Conservation (phyloP, 1,284 basidiomycete genomes). For the Xerocomus amazonicus region DNA sequence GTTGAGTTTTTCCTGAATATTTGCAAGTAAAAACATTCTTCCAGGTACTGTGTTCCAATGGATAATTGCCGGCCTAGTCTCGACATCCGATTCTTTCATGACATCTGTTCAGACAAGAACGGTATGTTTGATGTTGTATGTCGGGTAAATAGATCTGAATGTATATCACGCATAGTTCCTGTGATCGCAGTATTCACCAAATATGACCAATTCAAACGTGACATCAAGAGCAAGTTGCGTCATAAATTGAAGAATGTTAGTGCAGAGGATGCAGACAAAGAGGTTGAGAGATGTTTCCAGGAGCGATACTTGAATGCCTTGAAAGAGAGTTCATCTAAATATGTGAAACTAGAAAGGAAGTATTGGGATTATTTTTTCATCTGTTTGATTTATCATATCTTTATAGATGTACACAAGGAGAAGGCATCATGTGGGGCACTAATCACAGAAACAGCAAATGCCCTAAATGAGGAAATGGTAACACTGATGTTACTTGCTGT, state of each 20-base stretch:
- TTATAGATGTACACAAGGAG: not conserved
- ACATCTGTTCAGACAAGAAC: conserved; percentile 1
- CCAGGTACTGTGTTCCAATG: conserved; percentile 7
- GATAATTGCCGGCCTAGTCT: not conserved
- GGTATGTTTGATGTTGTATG: not conserved
- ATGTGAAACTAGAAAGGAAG: not conserved
- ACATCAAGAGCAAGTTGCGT: not conserved
- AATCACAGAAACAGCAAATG: not conserved
- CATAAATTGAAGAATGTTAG: not conserved
- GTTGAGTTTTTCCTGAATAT: not conserved
- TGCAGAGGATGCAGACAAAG: not conserved
- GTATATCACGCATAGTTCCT: not conserved
- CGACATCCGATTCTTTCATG: conserved; percentile 1
- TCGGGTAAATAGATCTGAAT: too few relatives aligned
- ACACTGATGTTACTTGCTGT: not conserved
- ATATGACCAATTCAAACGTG: conserved; percentile 5
- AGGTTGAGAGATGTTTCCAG: not conserved
- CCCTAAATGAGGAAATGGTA: too few relatives aligned
- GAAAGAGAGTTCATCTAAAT: not conserved
- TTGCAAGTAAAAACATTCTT: not conserved
- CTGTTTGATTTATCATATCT: not conserved
- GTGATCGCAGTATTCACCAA: conserved; percentile 9
- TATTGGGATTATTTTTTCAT: not conserved
- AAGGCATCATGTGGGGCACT: not conserved
- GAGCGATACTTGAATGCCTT: not conserved